phyloP scores from a whole-genome alignment of 768 basidiomycete genomes.

The Mycena crocata region DNA sequence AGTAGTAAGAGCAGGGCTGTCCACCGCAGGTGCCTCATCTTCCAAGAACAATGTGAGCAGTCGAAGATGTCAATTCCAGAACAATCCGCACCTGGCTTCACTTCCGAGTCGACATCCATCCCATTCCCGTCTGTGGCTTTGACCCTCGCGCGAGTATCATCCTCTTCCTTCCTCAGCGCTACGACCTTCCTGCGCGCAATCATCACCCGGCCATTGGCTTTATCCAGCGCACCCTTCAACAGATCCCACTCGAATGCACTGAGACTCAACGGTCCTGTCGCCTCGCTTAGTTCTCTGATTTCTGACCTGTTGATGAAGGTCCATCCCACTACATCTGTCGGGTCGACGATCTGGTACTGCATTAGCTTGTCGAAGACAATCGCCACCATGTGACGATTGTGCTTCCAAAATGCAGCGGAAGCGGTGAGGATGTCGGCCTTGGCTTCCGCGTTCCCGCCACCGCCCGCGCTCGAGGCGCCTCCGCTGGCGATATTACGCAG shows the following conservation, averaged over 20 bases:
- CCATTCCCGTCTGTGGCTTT: constrained; percentile 72
- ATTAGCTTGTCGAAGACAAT: constrained; percentile 98
- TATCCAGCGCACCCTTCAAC: constrained; percentile 85
- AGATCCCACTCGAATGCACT: constrained; percentile 87
- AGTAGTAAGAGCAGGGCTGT: constrained; percentile 75
- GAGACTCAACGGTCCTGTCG: constrained; percentile 55
- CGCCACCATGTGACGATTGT: constrained; percentile 86
- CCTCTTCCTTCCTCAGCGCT: constrained; percentile 86
- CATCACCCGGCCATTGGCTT: constrained; percentile 89
- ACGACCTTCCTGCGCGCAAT: constrained; percentile 81
- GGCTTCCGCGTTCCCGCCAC: constrained; percentile 62
- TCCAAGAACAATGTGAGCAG: constrained; percentile 23
- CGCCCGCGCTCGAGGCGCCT: constrained; percentile 50
- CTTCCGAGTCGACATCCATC: constrained; percentile 81
- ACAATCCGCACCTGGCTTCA: constrained; percentile 55
- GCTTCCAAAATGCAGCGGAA: constrained; percentile 83
- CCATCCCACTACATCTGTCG: constrained; percentile 90
- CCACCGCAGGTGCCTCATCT: constrained; percentile 62
- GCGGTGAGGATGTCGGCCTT: constrained; percentile 78
- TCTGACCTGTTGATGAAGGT: constrained; percentile 73
- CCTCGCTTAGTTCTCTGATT: constrained; percentile 50
- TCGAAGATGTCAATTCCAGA: constrained; percentile 17
- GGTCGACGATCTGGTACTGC: constrained; percentile 98
- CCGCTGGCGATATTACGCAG: constrained; percentile 73
- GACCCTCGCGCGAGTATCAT: constrained; percentile 81